These are phyloP conservation scores for Ananas comosus DNA, from an alignment of 176 grass and related monocot genomes.

Conservation along the genomic window DNA sequence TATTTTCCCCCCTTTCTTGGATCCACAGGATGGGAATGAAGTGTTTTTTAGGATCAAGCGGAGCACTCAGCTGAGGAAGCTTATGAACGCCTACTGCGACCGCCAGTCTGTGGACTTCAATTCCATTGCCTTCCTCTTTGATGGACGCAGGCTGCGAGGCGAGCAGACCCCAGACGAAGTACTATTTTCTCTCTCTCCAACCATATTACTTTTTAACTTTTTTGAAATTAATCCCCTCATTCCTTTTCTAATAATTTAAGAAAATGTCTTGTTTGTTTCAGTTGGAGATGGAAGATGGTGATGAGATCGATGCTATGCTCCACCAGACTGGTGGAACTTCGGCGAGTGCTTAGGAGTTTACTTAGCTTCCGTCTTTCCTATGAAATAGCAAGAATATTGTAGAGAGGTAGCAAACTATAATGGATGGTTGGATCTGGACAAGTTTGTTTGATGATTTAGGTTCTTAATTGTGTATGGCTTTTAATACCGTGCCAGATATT, in stretches of 20 bases:
- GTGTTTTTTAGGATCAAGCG: conserved; percentile 78
- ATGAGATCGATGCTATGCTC: conserved; percentile 87
- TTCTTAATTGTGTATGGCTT: no score
- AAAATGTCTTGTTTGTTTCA: conserved; percentile 12
- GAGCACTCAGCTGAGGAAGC: conserved; percentile 67
- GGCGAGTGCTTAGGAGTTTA: background rate
- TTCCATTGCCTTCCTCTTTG: conserved; percentile 76
- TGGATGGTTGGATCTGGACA: no score
- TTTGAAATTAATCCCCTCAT: background rate
- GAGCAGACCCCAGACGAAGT: conserved; percentile 91
- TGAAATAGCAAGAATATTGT: background rate
- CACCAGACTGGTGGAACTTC: conserved; percentile 67
- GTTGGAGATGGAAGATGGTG: conserved; percentile 92
- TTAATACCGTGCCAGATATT: no score
- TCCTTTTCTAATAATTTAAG: background rate
- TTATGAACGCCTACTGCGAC: conserved; percentile 71
- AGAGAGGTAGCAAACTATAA: background rate
- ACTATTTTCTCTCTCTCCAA: background rate
- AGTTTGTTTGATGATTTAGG: no score
- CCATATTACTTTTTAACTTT: background rate
- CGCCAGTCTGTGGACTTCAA: conserved; percentile 76
- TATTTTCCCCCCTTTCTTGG: background rate
- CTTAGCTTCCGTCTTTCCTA: background rate
- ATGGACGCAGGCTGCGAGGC: conserved; percentile 73
- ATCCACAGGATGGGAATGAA: conserved; percentile 59